phyloP scores from a whole-genome alignment of 352 stramenopile species.

The Pythium phragmiticola region DNA sequence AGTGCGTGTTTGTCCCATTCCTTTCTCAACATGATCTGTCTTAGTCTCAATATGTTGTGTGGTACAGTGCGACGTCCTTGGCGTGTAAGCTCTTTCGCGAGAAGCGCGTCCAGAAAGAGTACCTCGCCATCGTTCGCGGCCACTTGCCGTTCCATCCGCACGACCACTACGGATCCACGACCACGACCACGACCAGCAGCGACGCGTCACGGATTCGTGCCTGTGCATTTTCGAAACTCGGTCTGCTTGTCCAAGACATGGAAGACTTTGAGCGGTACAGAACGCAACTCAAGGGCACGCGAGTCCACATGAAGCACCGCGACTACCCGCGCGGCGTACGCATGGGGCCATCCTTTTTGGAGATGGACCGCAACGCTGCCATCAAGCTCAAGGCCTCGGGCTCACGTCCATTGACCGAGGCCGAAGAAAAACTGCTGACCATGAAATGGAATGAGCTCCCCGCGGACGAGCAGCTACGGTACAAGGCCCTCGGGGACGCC shows the following conservation, averaged over 20 bases:
- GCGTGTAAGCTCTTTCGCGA: constrained; percentile 74
- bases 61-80: constrained; percentile 53
- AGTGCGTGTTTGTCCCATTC: constrained; percentile 33
- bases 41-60: background rate
- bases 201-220: constrained; percentile 21
- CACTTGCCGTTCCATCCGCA: constrained; percentile 60
- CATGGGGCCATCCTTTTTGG: constrained; percentile 61
- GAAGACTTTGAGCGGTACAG: constrained; percentile 61
- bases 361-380: constrained; percentile 61
- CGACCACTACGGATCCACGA: constrained; percentile 20
- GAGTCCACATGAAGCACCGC: constrained; percentile 43
- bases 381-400: constrained; percentile 23
- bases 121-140: constrained; percentile 78
- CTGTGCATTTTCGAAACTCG: constrained; percentile 67
- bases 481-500: constrained; percentile 36
- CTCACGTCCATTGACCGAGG: constrained; percentile 29
- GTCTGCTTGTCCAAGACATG: constrained; percentile 65
- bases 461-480: constrained; percentile 44
- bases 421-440: constrained; percentile 21
- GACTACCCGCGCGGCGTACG: constrained; percentile 57
- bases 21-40: background rate
- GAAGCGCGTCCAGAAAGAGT: constrained; percentile 82
- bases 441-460: constrained; percentile 49
- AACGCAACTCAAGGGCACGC: constrained; percentile 51
- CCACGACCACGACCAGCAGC: background rate